Base-by-base conservation (phyloP, 805 yeast genomes). In the Metschnikowia amazonensis region DNA sequence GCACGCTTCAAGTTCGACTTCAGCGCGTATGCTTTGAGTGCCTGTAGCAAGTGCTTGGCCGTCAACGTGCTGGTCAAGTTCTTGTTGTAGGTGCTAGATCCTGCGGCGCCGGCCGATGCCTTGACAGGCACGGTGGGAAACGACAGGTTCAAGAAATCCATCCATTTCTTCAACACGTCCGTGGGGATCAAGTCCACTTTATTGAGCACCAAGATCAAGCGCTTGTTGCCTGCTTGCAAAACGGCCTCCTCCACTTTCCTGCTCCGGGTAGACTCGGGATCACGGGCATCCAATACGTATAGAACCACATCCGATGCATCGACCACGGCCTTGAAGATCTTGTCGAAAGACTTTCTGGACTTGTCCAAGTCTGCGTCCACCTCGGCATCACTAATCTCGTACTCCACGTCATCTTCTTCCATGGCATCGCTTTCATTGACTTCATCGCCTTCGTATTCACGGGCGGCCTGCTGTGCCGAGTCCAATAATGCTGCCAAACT, bases 251-350 rank as follows among this genome's bases (percentile, higher is more conserved):
- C 99, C 34, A 94, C 90, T 62, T 81, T 88, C 63, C 82, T 81
- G 7, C 97, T 89, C 61, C 99, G 81, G 2, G 98, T 92, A 16
- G 89, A 83, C 65, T 88, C 96, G 45, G 99, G 99, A 66, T 94
- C 97, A 66, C 99, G 83, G 1, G 99, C 96, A 68, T 92, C 99
- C 60, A 92, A 71, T n/a, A 92, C 97, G 60, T 94, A 92, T 45
- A 90, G 74, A 16, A 92, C 74, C 44, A 92, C 96, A 63, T 92
- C 99, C 1, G 97, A 75, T 18, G 89, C 85, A 49, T 89, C 97
- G 18, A 94, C 90, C 30, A 94, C 97, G 13, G 89, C 77, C 66
- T 89, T 90, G 76, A 90, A 92, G 48, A 92, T 82, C 69, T 90
- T 92, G 65, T 92, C 98, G 63, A 86, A 94, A 5, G 96, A 94